Evolutionary conservation across 1,284 basidiomycete species (phyloP).

Genomic region (Malassezia vespertilionis): DNA sequence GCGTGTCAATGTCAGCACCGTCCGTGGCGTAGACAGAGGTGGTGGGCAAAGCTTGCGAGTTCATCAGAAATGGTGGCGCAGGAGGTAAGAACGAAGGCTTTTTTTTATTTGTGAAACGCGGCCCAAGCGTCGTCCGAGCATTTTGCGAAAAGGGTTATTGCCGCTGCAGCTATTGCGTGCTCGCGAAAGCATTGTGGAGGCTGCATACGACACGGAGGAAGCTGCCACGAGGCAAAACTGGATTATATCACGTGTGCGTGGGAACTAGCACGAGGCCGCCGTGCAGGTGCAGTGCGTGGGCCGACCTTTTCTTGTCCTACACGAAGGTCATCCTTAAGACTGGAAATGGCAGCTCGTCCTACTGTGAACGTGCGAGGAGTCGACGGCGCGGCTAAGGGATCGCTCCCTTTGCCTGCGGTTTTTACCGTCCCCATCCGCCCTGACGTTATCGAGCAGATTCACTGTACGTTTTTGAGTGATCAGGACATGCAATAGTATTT

Average conservation of each 20-base stretch:
- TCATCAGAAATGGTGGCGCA: not conserved
- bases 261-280: slow-evolving; percentile 16
- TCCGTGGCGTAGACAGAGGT: not conserved
- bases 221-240: slow-evolving; percentile 5
- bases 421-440: slow-evolving; percentile 95
- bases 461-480: slow-evolving; percentile 62
- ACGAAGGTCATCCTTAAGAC: slow-evolving; percentile 14
- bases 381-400: slow-evolving; percentile 61
- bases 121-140: too few species aligned
- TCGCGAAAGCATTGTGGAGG: not conserved
- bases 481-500: not conserved
- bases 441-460: slow-evolving; percentile 94
- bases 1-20: slow-evolving; percentile 4
- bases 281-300: too few species aligned
- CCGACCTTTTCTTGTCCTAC: slow-evolving; percentile 19
- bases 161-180: slow-evolving; percentile 16
- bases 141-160: not conserved
- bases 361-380: slow-evolving; percentile 46
- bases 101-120: not conserved
- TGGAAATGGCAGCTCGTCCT: slow-evolving; percentile 19
- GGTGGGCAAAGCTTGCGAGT: not conserved
- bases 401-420: slow-evolving; percentile 87
- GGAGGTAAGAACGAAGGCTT: too few species aligned
- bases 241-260: slow-evolving; percentile 16
- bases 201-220: not conserved